Base-by-base conservation (phyloP, 176 grass and related monocot genomes). In the Themeda triandra region DNA sequence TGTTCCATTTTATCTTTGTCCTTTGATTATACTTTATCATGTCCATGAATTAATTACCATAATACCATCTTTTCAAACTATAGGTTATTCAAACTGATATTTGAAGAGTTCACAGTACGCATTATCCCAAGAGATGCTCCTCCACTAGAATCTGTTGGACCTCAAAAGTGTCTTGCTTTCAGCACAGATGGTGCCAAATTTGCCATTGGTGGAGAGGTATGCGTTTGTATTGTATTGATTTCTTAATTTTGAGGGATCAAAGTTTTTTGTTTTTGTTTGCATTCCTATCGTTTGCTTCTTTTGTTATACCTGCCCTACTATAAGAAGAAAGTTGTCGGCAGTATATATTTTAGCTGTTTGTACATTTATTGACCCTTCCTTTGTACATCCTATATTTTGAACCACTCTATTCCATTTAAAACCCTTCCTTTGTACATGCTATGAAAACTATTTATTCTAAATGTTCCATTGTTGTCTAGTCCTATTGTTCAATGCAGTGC, bases 101-200 rank as follows among this genome's bases (percentile, higher is more conserved):
- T 67, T 88, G 87, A 94, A 76, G 88, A 99, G 29, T 91, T 84
- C 36, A 29, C 46, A 0, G 71, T 92, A 75, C 79, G 78, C 53
- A 87, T 99, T 84, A 30, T 96, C 59, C 69, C 39, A 65, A 94
- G 80, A 65, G 88, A 94, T 81, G 84, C 86, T 81, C 71, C 78
- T 32, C 58, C 71, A 23, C 84, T 99, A 37, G 83, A 96, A 85
- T 96, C 93, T 45, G 71, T 92, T 91, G 92, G 97, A 73, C 75
- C 28, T 9, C 97, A 99, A 86, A 96, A 99, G 85, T 99, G 96
- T 82, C 73, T 96, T 87, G 75, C 91, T 84, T 99, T 96, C 63
- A 99, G 96, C 74, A 99, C 93, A 69, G 93, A 99, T 89, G 96
- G 96, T 21, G 73, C 88, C 36, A 99, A 99, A 89, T 92, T 99